Base-by-base conservation (phyloP, 768 basidiomycete genomes). In the Gelatoporia subvermispora region DNA sequence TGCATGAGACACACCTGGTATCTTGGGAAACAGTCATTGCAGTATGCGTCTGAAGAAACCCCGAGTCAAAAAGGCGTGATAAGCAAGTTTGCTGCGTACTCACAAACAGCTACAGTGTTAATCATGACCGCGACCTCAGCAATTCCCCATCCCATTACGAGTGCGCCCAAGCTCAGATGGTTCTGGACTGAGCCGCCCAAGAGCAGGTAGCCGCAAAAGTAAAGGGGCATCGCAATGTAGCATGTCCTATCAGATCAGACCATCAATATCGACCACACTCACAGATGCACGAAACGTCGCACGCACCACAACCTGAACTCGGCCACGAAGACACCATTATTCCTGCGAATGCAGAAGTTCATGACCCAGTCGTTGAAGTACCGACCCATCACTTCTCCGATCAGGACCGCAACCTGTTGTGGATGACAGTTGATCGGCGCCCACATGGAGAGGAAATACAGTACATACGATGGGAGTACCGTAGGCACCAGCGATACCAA, bases 81-180 rank as follows among this genome's bases (percentile, higher is more conserved):
- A n/a, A n/a, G n/a, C n/a, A n/a, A n/a, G n/a, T n/a, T n/a, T n/a
- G n/a, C n/a, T n/a, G 55, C 16, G 45, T 66, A 78, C 59, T 63
- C 62, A 70, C 80, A 84, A 17, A 84, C 70, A 1, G 79, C 78
- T 41, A 82, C 81, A 0, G 83, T 85, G 58, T 72, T 77, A 48
- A 84, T 72, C 72, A 84, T 74, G 47, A 78, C 64, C 0, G 76
- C 69, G 2, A 79, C 65, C 50, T 81, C 71, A 1, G 81, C 74
- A 45, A 84, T 75, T 9, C 78, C 81, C 84, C 84, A 86, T 15
- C 84, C 84, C 65, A 84, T 76, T 45, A 85, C 69, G 22, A 85
- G 58, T 1, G 74, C 79, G 3, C 69, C 77, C n/a, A 74, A 62
- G 25, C 68, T 69, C 0, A 80, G 64, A 49, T 78, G 76, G 16